Evolutionary conservation across 257 asterid species (phyloP).

Genomic region (Solanum medicagineum): DNA sequence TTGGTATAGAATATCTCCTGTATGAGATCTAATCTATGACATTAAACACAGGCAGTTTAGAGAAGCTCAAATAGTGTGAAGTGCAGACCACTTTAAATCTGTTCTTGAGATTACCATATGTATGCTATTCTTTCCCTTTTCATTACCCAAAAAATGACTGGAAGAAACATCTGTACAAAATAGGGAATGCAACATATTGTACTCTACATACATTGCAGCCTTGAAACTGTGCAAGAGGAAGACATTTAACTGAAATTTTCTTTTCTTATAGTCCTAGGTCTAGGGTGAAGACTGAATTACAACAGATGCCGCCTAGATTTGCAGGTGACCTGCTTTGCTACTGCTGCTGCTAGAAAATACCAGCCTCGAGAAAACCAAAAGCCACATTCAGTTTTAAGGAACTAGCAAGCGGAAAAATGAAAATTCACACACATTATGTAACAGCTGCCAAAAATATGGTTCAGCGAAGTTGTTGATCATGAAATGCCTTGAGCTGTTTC

Average conservation of each 20-base stretch:
- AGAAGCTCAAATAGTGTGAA: not conserved
- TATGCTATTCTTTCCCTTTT: not conserved
- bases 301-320: not conserved
- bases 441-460: not conserved
- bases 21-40: not conserved
- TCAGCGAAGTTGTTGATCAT: constrained; percentile 47
- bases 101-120: not conserved
- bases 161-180: not conserved
- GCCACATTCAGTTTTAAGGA: not conserved
- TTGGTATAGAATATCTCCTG: not conserved
- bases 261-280: not conserved
- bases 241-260: not conserved
- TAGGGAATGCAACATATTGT: not conserved
- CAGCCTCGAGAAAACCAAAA: not conserved
- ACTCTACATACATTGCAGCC: not conserved
- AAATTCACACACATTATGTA: not conserved
- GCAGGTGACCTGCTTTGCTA: not conserved
- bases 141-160: not conserved
- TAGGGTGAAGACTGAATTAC: not conserved
- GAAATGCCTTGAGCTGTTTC: constrained; percentile 80
- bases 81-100: not conserved
- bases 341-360: not conserved
- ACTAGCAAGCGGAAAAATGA: not conserved
- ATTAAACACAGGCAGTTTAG: not conserved
- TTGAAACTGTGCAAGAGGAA: not conserved